phyloP scores from a whole-genome alignment of 2,329 filamentous ascomycete genomes.

The Beauveria australis region DNA sequence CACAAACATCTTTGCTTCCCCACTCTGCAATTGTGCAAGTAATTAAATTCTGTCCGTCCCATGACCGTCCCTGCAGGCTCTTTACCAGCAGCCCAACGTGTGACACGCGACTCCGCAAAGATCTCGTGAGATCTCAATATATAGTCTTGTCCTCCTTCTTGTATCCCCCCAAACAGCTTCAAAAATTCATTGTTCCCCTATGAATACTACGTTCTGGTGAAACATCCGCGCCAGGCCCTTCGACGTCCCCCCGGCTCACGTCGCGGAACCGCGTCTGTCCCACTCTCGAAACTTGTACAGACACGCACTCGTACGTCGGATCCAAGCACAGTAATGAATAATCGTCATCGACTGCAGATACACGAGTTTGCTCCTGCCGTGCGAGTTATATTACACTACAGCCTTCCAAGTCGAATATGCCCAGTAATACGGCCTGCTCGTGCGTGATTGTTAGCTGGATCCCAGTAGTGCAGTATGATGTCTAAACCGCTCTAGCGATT shows the following conservation, averaged over 20 bases:
- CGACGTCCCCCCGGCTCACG: not conserved
- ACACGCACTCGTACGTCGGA: not conserved
- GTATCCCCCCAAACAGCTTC: not conserved
- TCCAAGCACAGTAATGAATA: not conserved
- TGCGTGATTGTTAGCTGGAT: not conserved
- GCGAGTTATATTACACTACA: not conserved
- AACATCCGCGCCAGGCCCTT: not conserved
- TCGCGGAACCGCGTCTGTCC: constrained; percentile 7
- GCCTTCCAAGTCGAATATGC: not conserved
- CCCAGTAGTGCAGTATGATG: constrained; percentile 4
- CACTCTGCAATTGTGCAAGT: constrained; percentile 3
- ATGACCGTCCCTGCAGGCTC: not conserved
- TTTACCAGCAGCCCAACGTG: not conserved
- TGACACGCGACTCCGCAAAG: not conserved
- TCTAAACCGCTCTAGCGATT: not conserved
- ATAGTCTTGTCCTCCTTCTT: not conserved
- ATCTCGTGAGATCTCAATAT: not conserved
- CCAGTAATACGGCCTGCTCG: not conserved
- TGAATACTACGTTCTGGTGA: not conserved
- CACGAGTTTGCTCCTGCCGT: not conserved
- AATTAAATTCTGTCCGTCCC: not conserved
- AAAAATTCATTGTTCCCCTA: not conserved
- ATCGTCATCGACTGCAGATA: not conserved
- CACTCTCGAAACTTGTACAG: not conserved
- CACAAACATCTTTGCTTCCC: not conserved